Conservation (phyloP, 495 filamentous ascomycete genomes). For the Podospora didyma region DNA sequence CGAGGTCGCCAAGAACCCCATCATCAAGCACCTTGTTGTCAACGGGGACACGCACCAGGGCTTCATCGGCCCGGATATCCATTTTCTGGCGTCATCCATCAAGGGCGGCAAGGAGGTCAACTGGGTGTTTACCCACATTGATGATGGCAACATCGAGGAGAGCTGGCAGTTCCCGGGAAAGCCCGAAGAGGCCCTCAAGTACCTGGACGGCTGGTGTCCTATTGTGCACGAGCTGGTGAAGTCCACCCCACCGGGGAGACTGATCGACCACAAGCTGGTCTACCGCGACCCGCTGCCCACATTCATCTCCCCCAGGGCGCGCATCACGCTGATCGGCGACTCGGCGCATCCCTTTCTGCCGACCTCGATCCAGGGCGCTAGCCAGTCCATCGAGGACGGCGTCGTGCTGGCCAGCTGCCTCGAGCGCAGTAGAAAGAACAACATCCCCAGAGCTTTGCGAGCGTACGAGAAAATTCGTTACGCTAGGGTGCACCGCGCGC, state of each 20-base stretch:
- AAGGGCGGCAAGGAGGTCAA: slow-evolving; percentile 62
- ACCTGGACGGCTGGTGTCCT: slow-evolving; percentile 63
- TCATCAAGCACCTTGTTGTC: slow-evolving; percentile 54
- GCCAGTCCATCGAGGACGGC: slow-evolving; percentile 69
- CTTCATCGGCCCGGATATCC: slow-evolving; percentile 59
- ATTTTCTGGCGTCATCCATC: slow-evolving; percentile 59
- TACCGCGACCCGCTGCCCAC: slow-evolving; percentile 65
- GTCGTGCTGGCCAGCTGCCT: slow-evolving; percentile 62
- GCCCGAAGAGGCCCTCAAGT: slow-evolving; percentile 54
- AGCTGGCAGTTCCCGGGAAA: slow-evolving; percentile 61
- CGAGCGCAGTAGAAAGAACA: slow-evolving; percentile 33
- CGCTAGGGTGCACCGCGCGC: slow-evolving; percentile 50
- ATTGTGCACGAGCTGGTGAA: slow-evolving; percentile 55
- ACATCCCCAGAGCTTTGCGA: slow-evolving; percentile 41
- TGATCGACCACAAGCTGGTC: slow-evolving; percentile 71
- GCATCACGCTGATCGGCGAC: slow-evolving; percentile 64
- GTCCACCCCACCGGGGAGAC: slow-evolving; percentile 50
- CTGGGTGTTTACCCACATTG: slow-evolving; percentile 65
- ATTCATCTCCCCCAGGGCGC: slow-evolving; percentile 56
- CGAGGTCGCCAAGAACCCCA: slow-evolving; percentile 58
- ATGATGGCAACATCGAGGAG: slow-evolving; percentile 48
- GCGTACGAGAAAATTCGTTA: slow-evolving; percentile 50
- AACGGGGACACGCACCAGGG: slow-evolving; percentile 62
- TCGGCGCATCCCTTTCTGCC: slow-evolving; percentile 72
- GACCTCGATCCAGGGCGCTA: slow-evolving; percentile 67